A percentile compares a stretch with the other conserved stretches of the same genome.
Conservation (phyloP, 2,329 filamentous ascomycete species). For the Sporothrix dimorphospora region DNA sequence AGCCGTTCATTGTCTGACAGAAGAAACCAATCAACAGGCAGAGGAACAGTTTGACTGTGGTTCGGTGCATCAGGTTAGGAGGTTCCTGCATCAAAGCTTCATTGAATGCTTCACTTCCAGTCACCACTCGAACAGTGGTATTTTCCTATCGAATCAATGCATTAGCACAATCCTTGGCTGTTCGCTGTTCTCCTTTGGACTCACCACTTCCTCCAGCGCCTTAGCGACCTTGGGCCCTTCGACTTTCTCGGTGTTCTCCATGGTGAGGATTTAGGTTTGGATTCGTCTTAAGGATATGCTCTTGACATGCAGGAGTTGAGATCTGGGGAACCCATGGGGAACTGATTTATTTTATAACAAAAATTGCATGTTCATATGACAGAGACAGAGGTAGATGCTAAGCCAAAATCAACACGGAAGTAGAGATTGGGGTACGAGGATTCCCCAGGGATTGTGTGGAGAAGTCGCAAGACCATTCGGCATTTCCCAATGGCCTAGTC, state of each 20-base stretch:
- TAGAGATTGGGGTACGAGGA: neutral
- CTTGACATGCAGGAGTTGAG: neutral
- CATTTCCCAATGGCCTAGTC: neutral
- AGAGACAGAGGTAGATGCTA: neutral
- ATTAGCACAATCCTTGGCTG: neutral
- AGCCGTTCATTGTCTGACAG: conserved; percentile 15
- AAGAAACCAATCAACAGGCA: conserved; percentile 10
- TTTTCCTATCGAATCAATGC: neutral
- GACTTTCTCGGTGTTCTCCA: conserved; percentile 10
- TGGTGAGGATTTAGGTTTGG: neutral
- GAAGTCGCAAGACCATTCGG: neutral
- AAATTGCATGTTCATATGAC: neutral
- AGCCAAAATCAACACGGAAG: conserved; percentile 9
- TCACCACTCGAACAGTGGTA: conserved; percentile 3
- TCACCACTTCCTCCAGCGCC: conserved; percentile 10
- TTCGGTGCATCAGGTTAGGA: neutral
- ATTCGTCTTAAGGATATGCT: neutral
- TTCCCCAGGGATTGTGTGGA: neutral
- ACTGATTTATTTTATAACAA: conserved; percentile 1
- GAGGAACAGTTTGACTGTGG: conserved; percentile 3
- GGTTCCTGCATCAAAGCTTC: conserved; percentile 1
- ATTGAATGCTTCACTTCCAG: conserved; percentile 7
- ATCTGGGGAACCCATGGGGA: conserved; percentile 17
- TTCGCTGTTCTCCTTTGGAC: neutral
- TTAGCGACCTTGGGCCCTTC: neutral